A percentile compares a stretch with the other conserved stretches of the same genome.
These are phyloP conservation scores for Pyrenula aspistea DNA, from an alignment of 495 filamentous ascomycete genomes.

Conservation along the genomic window DNA sequence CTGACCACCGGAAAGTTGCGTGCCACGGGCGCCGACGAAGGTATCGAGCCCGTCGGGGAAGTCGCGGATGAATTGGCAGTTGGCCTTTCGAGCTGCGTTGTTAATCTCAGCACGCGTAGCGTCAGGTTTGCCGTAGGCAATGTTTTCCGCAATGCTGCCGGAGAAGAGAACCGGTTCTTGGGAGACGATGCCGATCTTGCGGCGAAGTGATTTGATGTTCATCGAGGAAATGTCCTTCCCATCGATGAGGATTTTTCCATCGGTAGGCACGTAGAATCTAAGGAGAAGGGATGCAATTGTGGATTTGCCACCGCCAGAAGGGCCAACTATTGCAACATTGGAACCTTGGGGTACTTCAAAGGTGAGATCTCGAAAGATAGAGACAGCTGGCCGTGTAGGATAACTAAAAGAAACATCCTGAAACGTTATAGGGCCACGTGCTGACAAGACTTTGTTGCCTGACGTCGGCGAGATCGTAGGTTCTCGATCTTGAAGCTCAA, in stretches of 20 bases:
- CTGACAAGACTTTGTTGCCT: constrained; percentile 63
- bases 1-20: constrained; percentile 89
- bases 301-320: constrained; percentile 87
- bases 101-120: constrained; percentile 75
- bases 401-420: constrained; percentile 78
- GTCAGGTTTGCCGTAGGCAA: constrained; percentile 76
- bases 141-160: constrained; percentile 92
- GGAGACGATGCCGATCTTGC: constrained; percentile 87
- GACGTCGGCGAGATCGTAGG: constrained; percentile 75
- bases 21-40: constrained; percentile 80
- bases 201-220: constrained; percentile 89
- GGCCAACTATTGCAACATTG: constrained; percentile 94
- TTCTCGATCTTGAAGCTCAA: constrained; percentile 89
- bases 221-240: constrained; percentile 72
- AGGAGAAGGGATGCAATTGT: constrained; percentile 83
- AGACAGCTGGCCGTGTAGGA: constrained; percentile 79
- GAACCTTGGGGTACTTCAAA: constrained; percentile 87
- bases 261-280: constrained; percentile 77
- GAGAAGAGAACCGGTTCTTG: constrained; percentile 97
- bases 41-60: constrained; percentile 95
- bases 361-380: constrained; percentile 76
- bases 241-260: constrained; percentile 70
- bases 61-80: constrained; percentile 91
- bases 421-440: constrained; percentile 78
- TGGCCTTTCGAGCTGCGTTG: constrained; percentile 80